These are phyloP conservation scores for Mortierella sp. DNA, from an alignment of 371 early-diverging fungal species.

Conservation along the genomic window DNA sequence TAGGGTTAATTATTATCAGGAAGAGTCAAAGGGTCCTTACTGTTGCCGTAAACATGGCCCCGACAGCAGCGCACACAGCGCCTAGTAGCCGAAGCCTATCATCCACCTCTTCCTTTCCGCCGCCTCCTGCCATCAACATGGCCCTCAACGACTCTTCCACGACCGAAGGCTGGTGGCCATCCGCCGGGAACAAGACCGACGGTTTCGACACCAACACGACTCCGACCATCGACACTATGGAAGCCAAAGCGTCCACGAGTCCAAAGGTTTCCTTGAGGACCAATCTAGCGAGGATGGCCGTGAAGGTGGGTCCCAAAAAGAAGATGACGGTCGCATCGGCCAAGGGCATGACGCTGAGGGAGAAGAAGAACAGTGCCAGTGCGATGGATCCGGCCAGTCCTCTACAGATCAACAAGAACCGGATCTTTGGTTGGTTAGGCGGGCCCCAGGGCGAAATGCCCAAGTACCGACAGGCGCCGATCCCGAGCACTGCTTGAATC, in stretches of 20 bases:
- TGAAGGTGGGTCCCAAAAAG: slow-evolving; percentile 82
- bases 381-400: slow-evolving; percentile 75
- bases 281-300: slow-evolving; percentile 72
- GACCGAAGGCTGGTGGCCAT: neutral
- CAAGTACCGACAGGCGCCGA: slow-evolving; percentile 61
- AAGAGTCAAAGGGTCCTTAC: slow-evolving; percentile 8
- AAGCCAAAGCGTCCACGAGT: slow-evolving; percentile 64
- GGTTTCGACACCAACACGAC: slow-evolving; percentile 78
- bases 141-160: no score
- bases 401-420: slow-evolving; percentile 69
- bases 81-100: slow-evolving; percentile 22
- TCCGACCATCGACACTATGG: slow-evolving; percentile 68
- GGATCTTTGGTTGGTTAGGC: slow-evolving; percentile 55
- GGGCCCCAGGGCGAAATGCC: slow-evolving; percentile 69
- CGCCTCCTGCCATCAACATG: slow-evolving; percentile 1
- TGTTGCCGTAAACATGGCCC: slow-evolving; percentile 43
- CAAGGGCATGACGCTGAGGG: slow-evolving; percentile 73
- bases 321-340: slow-evolving; percentile 84
- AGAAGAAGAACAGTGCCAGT: slow-evolving; percentile 77
- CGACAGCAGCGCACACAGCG: slow-evolving; percentile 21
- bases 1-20: neutral
- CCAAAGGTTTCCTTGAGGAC: slow-evolving; percentile 77
- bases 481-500: slow-evolving; percentile 67
- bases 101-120: slow-evolving; percentile 7
- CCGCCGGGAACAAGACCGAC: slow-evolving; percentile 60